Base-by-base conservation (phyloP, 208 protist species). In the Leptomonas pyrrhocoris region DNA sequence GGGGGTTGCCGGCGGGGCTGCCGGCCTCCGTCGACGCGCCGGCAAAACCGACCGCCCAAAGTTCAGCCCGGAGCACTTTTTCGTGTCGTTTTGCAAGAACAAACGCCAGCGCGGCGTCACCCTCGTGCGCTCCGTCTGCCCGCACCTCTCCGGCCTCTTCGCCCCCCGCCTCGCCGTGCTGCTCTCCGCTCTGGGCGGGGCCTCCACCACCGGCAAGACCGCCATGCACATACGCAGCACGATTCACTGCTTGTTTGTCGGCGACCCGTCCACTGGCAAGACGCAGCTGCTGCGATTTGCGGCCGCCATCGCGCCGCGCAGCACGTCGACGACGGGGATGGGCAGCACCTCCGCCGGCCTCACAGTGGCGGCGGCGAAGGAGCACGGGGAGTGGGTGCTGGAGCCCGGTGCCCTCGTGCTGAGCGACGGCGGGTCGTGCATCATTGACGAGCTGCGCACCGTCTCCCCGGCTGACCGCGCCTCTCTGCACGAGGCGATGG, bases 181-280 rank as follows among this genome's bases (percentile, higher is more conserved):
- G 68, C 83, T 96, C 56, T 88, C 89, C 13, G 72, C 85, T 1
- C 48, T 96, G 15, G 87, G 85, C 28, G 91, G 91, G 38, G 80
- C 85, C 1, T 80, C 73, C 49, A 93, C 80, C 28, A 64, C 65
- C 28, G 96, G 83, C 30, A 90, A 87, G 57, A 82, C 79, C 2
- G 61, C 42, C 18, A 87, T 94, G 79, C 88, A 90, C 71, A 70
- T 90, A 48, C 81, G 88, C 54, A 88, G 77, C 54, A 98, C 99
- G 57, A 98, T 99, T 66, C 98, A 99, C 90, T 89, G 99, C 31
- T 79, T 99, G 6, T 90, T 99, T 68, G 93, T 99, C 12, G 99
- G 99, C 15, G 99, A 99, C 87, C 98, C 99, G 2, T 99, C 98
- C 0, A 99, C 98, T 0, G 98, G 98, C 40, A 99, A 99, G 69